Conservation (phyloP, 208 protist genomes). For the Acanthamoeba lenticulata region DNA sequence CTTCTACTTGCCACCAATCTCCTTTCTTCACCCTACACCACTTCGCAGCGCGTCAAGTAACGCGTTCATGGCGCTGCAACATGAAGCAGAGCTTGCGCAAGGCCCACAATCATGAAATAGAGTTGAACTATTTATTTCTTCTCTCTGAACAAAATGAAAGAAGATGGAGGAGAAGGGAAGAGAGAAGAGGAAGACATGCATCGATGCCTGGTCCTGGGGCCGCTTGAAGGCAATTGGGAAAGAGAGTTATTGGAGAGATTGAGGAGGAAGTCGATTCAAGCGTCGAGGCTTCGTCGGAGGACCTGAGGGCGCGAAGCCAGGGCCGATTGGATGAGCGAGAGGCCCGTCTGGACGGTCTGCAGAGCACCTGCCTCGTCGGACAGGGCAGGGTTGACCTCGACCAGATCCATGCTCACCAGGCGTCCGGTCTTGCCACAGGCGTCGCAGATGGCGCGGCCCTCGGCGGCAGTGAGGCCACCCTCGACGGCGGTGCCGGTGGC, state of each 20-base stretch:
- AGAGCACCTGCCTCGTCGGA: conserved; percentile 73
- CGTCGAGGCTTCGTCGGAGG: conserved; percentile 34
- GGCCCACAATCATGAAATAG: too few relatives aligned
- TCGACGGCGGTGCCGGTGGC: conserved; percentile 86
- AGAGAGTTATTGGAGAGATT: too few relatives aligned
- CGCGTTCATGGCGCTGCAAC: too few relatives aligned
- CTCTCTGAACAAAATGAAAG: conserved; percentile 11
- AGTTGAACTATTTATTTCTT: too few relatives aligned
- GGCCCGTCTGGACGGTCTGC: conserved; percentile 81
- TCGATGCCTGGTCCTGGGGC: too few relatives aligned
- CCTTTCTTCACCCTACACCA: too few relatives aligned
- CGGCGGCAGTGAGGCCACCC: conserved; percentile 83
- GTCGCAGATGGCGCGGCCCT: conserved; percentile 83
- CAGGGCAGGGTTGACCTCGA: conserved; percentile 87
- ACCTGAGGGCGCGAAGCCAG: conserved; percentile 58
- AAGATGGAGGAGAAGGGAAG: background rate
- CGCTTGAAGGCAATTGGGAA: too few relatives aligned
- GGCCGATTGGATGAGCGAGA: conserved; percentile 82
- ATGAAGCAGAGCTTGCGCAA: too few relatives aligned
- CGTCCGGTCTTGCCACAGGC: conserved; percentile 81
- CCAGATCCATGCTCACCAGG: conserved; percentile 84
- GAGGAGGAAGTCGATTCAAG: background rate
- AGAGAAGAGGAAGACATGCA: background rate
- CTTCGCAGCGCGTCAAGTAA: too few relatives aligned
- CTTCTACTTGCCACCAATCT: background rate